phyloP scores from a whole-genome alignment of 192 early-diverging fungal species.

The Gigaspora rosea region DNA sequence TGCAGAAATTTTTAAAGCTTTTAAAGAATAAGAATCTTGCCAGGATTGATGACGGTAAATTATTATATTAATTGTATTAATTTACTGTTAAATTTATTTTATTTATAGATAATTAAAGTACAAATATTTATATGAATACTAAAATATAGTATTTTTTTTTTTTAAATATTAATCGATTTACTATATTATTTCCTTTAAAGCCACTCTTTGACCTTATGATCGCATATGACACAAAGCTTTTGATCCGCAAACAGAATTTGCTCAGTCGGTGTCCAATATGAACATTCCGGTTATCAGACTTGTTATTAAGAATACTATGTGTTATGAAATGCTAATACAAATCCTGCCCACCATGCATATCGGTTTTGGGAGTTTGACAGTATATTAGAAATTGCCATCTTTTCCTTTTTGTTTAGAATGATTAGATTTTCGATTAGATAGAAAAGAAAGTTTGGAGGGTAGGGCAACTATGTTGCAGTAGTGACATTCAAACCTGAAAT shows the following conservation, averaged over 20 bases:
- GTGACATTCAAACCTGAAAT: constrained; percentile 98
- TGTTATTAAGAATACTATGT: background rate
- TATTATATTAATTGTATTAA: background rate
- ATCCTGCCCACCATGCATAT: no score
- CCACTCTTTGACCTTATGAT: constrained; percentile 2
- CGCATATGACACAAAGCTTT: constrained; percentile 12
- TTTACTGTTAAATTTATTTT: background rate
- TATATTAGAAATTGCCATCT: no score
- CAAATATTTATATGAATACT: background rate
- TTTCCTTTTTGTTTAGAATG: constrained; percentile 96
- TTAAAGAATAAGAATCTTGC: background rate
- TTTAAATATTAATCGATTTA: no score
- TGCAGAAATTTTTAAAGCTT: background rate
- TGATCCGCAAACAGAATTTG: background rate
- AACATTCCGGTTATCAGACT: constrained; percentile 15
- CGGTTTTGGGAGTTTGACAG: no score
- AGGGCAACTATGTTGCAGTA: constrained; percentile 93
- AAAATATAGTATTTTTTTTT: background rate
- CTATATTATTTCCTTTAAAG: background rate
- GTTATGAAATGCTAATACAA: background rate
- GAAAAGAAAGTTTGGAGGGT: constrained; percentile 53
- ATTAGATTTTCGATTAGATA: constrained; percentile 85
- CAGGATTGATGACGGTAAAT: constrained; percentile 17
- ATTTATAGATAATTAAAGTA: no score
- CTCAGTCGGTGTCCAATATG: background rate